Evolutionary conservation across 1,139 yeast genomes (phyloP), one percentile per base, ranked within the genome.

Genomic region (Kodamaea sp.): DNA sequence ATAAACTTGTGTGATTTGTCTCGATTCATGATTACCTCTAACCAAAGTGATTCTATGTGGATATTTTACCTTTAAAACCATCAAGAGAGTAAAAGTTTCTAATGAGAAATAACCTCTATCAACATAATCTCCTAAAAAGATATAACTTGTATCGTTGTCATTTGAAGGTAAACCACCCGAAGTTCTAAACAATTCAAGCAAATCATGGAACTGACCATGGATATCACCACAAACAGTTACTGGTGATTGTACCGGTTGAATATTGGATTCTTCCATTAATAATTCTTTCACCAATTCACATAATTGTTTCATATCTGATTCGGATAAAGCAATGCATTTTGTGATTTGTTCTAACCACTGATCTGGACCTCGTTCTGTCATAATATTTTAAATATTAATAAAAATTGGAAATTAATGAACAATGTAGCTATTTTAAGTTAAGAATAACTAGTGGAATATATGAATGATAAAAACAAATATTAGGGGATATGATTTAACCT

Each of bases 191-290:
- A 92, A 72, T 62, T 92, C 97, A 57, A 92, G 70, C 45, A 92
- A 70, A 62, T 92, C 98, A 58, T 92, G 97, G 60, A 92, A 92
- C 63, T 92, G 98, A 6, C 98, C 98, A 63, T 92, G 98, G 49
- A 92, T 95, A 64, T 92, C 98, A 49, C 98, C 98, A 70, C 97
- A 92, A 9, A 92, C 97, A n/a, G 64, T 58, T n/a, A 92, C 97
- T 1, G 98, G 98, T 27, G 94, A 81, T 60, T 84, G 88, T 9
- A 92, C 97, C 0, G 98, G 97, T 58, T 92, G 97, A 49, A 92
- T 90, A 60, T 92, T 92, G 32, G 72, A 54, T 32, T 58, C 63
- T 37, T 58, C 63, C 63, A 58, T 58, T 41, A 58, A 47, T 31
- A 58, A 50, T 47, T 58, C 63, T 40, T 58, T 58, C 37, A 58